Evolutionary conservation across 257 asterid species (phyloP).

Genomic region (Solanum infundibuliforme): DNA sequence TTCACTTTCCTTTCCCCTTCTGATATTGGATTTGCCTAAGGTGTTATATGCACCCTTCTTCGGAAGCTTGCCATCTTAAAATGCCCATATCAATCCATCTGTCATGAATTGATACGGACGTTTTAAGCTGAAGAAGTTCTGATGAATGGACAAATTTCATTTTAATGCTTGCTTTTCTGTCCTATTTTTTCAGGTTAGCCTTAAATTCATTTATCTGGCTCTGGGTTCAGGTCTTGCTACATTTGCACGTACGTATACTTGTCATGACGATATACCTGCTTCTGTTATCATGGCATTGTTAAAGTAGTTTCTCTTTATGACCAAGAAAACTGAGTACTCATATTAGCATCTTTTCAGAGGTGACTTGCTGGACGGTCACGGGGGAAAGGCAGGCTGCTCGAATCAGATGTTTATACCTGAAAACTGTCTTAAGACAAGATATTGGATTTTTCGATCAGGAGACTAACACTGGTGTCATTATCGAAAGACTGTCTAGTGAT

Average conservation of each 20-base stretch:
- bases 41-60: background rate
- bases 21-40: background rate
- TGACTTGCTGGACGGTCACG: conserved; percentile 80
- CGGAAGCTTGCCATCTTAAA: background rate
- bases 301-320: background rate
- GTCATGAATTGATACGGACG: background rate
- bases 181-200: conserved; percentile 28
- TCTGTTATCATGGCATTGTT: background rate
- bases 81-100: background rate
- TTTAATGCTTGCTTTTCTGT: background rate
- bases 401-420: conserved; percentile 50
- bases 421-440: conserved; percentile 62
- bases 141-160: background rate
- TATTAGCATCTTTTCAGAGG: conserved; percentile 33
- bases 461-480: conserved; percentile 66
- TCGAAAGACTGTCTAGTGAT: conserved; percentile 82
- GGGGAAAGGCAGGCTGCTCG: conserved; percentile 90
- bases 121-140: background rate
- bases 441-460: conserved; percentile 73
- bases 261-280: background rate
- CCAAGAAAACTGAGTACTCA: background rate
- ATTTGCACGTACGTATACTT: conserved; percentile 43
- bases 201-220: conserved; percentile 61
- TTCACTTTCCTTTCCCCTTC: background rate
- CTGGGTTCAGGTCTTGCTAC: conserved; percentile 55